phyloP scores from a whole-genome alignment of 768 basidiomycete genomes.

The Mycena albidolilacea region DNA sequence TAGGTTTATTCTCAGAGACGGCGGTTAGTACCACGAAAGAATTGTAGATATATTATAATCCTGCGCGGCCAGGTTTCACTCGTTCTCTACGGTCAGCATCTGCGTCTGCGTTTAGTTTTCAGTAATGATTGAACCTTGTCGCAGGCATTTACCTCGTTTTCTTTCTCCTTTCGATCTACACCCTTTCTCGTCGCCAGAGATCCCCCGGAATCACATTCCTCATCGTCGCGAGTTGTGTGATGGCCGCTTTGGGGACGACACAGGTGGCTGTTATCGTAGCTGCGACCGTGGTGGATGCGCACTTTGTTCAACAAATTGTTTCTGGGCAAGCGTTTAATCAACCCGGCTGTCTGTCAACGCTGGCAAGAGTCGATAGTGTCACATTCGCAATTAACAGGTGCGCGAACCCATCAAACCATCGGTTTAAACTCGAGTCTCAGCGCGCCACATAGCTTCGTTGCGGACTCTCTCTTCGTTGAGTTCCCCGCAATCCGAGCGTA shows the following conservation, averaged over 20 bases:
- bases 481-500: neutral
- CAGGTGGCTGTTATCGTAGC: neutral
- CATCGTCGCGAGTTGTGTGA: neutral
- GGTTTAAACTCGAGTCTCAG: neutral
- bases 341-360: neutral
- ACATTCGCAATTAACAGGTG: neutral
- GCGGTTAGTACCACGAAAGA: neutral
- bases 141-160: neutral
- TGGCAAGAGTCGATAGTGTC: neutral
- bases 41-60: neutral
- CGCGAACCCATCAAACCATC: neutral
- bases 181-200: neutral
- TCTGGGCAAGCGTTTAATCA: neutral
- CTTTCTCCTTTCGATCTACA: constrained; percentile 1
- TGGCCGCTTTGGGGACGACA: neutral
- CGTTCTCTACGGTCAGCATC: neutral
- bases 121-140: neutral
- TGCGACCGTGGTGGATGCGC: neutral
- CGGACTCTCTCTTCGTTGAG: constrained; percentile 6
- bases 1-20: neutral
- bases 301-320: neutral
- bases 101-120: neutral
- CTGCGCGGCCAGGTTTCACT: neutral
- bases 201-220: neutral
- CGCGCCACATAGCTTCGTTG: neutral